Base-by-base conservation (phyloP, 148 eudicot genomes). In the Silene conica region DNA sequence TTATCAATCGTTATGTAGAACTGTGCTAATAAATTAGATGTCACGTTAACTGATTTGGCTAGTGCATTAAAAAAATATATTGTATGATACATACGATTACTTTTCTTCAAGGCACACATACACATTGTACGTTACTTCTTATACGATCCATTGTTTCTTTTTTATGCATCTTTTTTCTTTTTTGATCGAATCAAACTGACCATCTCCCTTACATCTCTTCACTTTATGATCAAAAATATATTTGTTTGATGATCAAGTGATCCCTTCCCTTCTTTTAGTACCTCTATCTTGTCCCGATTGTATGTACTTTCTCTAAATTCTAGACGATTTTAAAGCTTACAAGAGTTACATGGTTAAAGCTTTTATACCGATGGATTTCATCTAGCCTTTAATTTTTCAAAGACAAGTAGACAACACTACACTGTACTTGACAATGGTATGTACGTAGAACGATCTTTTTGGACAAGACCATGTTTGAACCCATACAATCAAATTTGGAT, bases 141-240 rank as follows among this genome's bases (percentile, higher is more conserved):
- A 41, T 41, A 34, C n/a, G 55, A 65, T 50, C 58, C 54, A 52
- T 45, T 62, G 65, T 77, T 20, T n/a, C 5, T 46, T 13, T 59
- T 70, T 34, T 18, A 68, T 34, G 8, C 13, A 57, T 52, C 25
- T 58, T 69, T 38, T 56, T n/a, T 57, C 60, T 75, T 70, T 67
- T 78, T 72, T 80, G 74, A 78, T 80, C 79, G 69, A 72, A 80
- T 80, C 79, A 74, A 80, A 72, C 73, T 65, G 80, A 80, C 84
- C 26, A 74, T 75, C 67, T 80, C 81, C 55, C 43, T 56, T 79
- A 63, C 66, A 75, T 82, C 80, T 77, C 63, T 63, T 57, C 57
- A 72, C 65, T 75, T 80, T 75, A 64, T 75, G 82, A 80, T 80
- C 82, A 75, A 75, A 79, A 38, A 13, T 52, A 31, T 20, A 68